These are phyloP conservation scores for Trypanosoma avium DNA, from an alignment of 208 protist species.

Conservation along the genomic window DNA sequence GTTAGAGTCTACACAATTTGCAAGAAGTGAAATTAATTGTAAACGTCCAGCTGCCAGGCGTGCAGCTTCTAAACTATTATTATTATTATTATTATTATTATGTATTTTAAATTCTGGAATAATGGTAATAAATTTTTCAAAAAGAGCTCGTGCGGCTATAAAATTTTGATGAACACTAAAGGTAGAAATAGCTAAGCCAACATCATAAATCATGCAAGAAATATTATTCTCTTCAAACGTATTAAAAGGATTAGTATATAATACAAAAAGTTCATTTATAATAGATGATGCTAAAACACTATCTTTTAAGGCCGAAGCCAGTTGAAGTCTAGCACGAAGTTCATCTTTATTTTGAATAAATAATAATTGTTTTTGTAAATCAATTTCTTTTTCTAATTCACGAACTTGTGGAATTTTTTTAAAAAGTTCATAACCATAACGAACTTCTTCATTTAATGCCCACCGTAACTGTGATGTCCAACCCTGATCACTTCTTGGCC, in stretches of 20 bases:
- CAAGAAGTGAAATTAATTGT: slow-evolving; percentile 29
- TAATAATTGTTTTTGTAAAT: not conserved
- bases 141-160: not conserved
- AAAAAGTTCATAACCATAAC: slow-evolving; percentile 17
- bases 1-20: slow-evolving; percentile 37
- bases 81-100: not conserved
- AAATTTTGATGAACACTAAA: slow-evolving; percentile 15
- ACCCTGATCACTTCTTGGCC: slow-evolving; percentile 11
- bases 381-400: not conserved
- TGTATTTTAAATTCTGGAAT: not conserved
- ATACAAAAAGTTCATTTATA: not conserved
- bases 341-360: not conserved
- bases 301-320: slow-evolving; percentile 20
- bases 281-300: not conserved
- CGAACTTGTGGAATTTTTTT: not conserved
- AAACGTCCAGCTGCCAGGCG: slow-evolving; percentile 11
- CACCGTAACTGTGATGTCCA: slow-evolving; percentile 7
- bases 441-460: slow-evolving; percentile 18
- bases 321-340: slow-evolving; percentile 2
- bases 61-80: not conserved
- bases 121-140: slow-evolving; percentile 16
- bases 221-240: not conserved
- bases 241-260: not conserved
- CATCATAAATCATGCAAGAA: not conserved
- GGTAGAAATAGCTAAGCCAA: slow-evolving; percentile 16